Evolutionary conservation across 2,329 filamentous ascomycete species (phyloP), one percentile per base, ranked within the genome.

Genomic region (Ophiostoma perfectum): DNA sequence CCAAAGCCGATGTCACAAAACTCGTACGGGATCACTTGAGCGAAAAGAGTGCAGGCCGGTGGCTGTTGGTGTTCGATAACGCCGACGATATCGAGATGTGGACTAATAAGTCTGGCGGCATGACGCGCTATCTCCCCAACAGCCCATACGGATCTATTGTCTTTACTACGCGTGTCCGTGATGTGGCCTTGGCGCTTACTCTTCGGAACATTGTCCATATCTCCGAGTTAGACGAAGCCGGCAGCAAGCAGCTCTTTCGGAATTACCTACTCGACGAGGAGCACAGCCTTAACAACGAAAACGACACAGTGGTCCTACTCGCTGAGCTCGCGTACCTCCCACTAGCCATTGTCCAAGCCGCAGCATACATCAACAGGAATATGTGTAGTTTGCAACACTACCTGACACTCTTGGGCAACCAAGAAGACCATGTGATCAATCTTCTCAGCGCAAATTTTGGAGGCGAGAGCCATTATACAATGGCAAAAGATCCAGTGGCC

Each of bases 31-130:
- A 52, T 4, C 72, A 71, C 11, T 70, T 82, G 1, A 77, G 74
- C 47, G 66, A 70, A 38, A 64, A 62, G n/a, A 68, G 47, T n/a
- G 69, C 63, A 1, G 74, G 75, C 1, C 69, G 70, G 1, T 82
- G 79, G 81, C 73, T 83, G 1, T 68, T 82, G 55, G 73, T 83
- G 52, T 66, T 82, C n/a, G 80, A 83, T 67, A 82, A 81, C 65
- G 78, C 78, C 12, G 79, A 82, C 67, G 78, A 82, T 68, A 64
- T 65, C 27, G 27, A 27, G 27, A 27, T 27, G 27, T 27, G 27
- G 27, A 27, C 27, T 1, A 27, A 27, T 27, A 2, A 27, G 27
- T 27, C 27, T n/a, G 45, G 12, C 45, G 45, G 27, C 27, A 1
- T 27, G 27, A 27, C 2, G 27, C 27, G 27, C 27, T 27, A 27